A percentile compares a stretch with the other conserved stretches of the same genome.
These are phyloP conservation scores for Tetrahymena borealis DNA, from an alignment of 73 alveolate genomes.

Conservation along the genomic window DNA sequence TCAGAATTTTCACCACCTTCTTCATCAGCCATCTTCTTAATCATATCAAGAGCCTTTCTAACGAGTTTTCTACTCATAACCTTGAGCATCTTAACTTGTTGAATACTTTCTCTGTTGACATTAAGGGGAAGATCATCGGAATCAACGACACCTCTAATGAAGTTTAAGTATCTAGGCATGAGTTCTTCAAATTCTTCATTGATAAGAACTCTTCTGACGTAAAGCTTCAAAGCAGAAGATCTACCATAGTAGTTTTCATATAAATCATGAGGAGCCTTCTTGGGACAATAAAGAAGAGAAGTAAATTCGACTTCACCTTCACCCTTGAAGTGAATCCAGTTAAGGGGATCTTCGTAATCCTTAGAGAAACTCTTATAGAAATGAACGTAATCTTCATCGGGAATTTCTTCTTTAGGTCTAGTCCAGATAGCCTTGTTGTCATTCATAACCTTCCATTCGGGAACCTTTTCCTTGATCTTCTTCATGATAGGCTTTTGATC, in stretches of 20 bases:
- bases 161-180: slow-evolving; percentile 96
- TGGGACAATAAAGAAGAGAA: slow-evolving; percentile 88
- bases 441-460: slow-evolving; percentile 97
- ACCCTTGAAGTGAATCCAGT: slow-evolving; percentile 95
- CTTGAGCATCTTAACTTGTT: slow-evolving; percentile 91
- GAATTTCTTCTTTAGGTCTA: slow-evolving; percentile 92
- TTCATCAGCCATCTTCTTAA: slow-evolving; percentile 82
- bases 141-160: slow-evolving; percentile 97
- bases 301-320: slow-evolving; percentile 98
- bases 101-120: slow-evolving; percentile 97
- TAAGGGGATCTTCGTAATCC: slow-evolving; percentile 94
- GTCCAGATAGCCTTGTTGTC: slow-evolving; percentile 98
- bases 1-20: slow-evolving; percentile 89
- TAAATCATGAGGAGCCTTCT: slow-evolving; percentile 89
- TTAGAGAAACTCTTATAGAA: slow-evolving; percentile 94
- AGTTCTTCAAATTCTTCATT: slow-evolving; percentile 98
- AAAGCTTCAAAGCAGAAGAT: slow-evolving; percentile 87
- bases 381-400: slow-evolving; percentile 90
- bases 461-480: slow-evolving; percentile 83
- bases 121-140: slow-evolving; percentile 98
- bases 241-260: slow-evolving; percentile 95
- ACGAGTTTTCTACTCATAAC: slow-evolving; percentile 93
- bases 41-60: slow-evolving; percentile 83
- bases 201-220: slow-evolving; percentile 97
- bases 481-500: slow-evolving; percentile 73